A percentile compares a stretch with the other conserved stretches of the same genome.
Conservation (phyloP, 2,329 filamentous ascomycete genomes). For the Monilinia aucupariae region DNA sequence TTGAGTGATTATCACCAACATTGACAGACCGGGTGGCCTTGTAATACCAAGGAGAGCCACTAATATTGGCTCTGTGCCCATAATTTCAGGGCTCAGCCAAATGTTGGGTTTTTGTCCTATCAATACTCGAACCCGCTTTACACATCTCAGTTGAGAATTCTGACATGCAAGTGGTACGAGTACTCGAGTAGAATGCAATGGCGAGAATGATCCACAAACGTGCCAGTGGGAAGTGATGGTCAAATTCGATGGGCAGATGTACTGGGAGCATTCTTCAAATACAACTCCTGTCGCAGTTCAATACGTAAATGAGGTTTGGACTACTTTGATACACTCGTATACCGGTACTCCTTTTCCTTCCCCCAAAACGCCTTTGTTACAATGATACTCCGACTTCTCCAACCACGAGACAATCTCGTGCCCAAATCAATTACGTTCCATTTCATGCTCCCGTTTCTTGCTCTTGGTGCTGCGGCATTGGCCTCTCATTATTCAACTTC, state of each 20-base stretch:
- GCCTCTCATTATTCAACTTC: constrained; percentile 23
- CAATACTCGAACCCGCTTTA: too few relatives aligned
- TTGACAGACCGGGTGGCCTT: background rate
- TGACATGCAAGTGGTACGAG: too few relatives aligned
- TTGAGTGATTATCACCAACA: too few relatives aligned
- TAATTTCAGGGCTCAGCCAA: background rate
- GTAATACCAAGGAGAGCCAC: background rate
- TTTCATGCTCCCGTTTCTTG: background rate
- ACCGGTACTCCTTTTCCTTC: background rate
- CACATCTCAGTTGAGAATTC: too few relatives aligned
- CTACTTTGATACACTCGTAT: background rate
- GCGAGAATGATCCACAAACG: background rate
- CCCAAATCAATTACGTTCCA: too few relatives aligned
- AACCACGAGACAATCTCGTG: background rate
- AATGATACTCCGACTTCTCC: background rate
- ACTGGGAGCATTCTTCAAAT: background rate
- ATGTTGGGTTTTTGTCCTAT: background rate
- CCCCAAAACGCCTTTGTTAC: background rate
- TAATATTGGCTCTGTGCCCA: background rate
- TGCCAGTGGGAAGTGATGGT: background rate
- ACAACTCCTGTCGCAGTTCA: background rate
- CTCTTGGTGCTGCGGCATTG: background rate
- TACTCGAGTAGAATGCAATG: too few relatives aligned
- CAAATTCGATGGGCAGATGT: background rate
- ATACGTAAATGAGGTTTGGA: background rate